Percentiles rank a stretch among this genome's conserved stretches.
Evolutionary conservation across 2,329 filamentous ascomycete species (phyloP).

Genomic region (Rutstroemia sp.): DNA sequence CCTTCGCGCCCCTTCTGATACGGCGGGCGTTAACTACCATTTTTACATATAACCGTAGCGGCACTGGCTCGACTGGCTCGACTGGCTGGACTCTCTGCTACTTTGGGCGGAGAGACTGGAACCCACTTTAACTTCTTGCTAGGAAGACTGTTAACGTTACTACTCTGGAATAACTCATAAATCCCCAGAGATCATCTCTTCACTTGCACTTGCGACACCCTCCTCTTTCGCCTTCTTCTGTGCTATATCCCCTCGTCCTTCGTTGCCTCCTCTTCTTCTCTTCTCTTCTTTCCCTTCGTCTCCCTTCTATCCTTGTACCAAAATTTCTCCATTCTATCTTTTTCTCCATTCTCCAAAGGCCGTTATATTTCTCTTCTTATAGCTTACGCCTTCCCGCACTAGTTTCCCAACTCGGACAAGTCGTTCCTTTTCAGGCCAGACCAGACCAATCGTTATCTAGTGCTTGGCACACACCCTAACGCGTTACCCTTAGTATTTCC

Average conservation of each 20-base stretch:
- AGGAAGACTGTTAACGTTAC: no score
- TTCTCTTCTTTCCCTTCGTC: background rate
- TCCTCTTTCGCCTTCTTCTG: background rate
- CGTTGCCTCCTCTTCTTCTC: background rate
- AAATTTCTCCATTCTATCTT: no score
- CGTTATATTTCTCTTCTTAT: background rate
- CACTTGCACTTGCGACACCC: background rate
- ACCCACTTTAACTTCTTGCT: no score
- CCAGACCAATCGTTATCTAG: constrained; percentile 7
- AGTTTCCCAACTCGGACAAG: background rate
- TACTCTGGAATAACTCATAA: no score
- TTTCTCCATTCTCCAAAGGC: background rate
- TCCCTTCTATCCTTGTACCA: background rate
- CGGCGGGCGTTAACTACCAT: no score
- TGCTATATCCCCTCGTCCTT: background rate
- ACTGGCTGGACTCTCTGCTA: no score
- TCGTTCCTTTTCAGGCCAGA: background rate
- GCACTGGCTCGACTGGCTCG: no score
- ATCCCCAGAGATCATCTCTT: no score
- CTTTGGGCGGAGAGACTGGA: no score
- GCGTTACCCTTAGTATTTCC: background rate
- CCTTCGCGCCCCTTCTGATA: no score
- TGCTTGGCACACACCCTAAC: constrained; percentile 1
- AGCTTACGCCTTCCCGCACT: background rate
- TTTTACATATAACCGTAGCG: no score